Conservation (phyloP, 257 asterid species). For the Sherardia arvensis region DNA sequence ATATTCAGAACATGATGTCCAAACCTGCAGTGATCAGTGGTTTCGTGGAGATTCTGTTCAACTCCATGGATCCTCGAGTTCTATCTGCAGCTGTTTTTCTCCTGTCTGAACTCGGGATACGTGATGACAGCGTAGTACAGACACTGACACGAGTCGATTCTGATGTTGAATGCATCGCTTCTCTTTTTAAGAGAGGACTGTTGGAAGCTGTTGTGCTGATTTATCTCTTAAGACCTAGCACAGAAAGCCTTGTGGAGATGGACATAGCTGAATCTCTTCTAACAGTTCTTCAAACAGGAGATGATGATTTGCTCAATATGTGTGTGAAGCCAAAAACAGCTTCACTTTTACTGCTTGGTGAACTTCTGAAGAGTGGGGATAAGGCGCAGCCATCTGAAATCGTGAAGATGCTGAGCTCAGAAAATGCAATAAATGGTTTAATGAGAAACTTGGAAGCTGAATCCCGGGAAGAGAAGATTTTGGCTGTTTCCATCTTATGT, state of each 20-base stretch:
- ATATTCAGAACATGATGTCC: conserved; percentile 35
- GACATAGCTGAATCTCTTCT: conserved; percentile 42
- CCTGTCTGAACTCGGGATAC: conserved; percentile 50
- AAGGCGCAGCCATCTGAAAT: conserved; percentile 25
- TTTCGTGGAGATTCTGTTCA: conserved; percentile 62
- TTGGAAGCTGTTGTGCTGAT: conserved; percentile 61
- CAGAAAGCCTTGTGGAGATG: conserved; percentile 34
- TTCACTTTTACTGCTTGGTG: conserved; percentile 40
- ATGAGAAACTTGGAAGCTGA: conserved; percentile 39
- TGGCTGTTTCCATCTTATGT: conserved; percentile 47
- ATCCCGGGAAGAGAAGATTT: conserved; percentile 39
- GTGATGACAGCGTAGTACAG: conserved; percentile 45
- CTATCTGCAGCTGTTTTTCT: conserved; percentile 43
- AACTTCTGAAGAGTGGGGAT: conserved; percentile 30
- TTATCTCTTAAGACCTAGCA: conserved; percentile 37
- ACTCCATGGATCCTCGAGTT: conserved; percentile 45
- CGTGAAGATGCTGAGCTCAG: conserved; percentile 27
- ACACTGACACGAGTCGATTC: conserved; percentile 70
- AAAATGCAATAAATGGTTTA: conserved; percentile 26
- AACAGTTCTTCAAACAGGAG: conserved; percentile 21
- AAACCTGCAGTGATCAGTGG: conserved; percentile 63
- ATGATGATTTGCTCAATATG: conserved; percentile 23
- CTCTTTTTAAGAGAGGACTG: conserved; percentile 65
- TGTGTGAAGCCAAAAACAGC: conserved; percentile 48
- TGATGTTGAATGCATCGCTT: conserved; percentile 53